Base-by-base conservation (phyloP, 2,329 filamentous ascomycete genomes). In the Trichoderma breve region DNA sequence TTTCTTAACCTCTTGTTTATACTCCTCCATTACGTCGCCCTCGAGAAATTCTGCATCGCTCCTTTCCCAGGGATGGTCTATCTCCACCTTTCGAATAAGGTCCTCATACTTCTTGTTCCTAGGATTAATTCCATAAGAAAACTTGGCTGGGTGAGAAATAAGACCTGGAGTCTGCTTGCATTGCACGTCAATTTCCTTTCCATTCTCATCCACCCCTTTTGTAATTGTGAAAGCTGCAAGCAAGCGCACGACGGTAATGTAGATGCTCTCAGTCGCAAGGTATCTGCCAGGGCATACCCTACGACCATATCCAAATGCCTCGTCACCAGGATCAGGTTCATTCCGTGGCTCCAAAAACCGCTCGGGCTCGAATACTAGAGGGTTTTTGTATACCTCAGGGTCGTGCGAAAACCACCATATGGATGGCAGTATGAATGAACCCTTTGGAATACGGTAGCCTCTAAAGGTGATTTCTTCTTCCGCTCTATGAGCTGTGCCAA, bases 381-480 rank as follows among this genome's bases (percentile, higher is more conserved):
- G 80, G 15, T 80, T 73, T 0, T 87, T 84, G 78, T 93, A 61
- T 53, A 43, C 36, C 24, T 70, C n/a, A 4, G 71, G 66, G 39
- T 72, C 58, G 14, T 72, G 39, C 15, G 24, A 26, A 14, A 58
- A 26, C 71, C 71, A 72, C 71, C 71, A 72, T 14, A 34, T 3
- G 11, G 21, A 57, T 30, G 24, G 21, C 3, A 47, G 26, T 28
- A 65, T 47, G 24, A 21, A 30, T n/a, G 69, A 36, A 1, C 69
- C 61, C 12, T 66, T 71, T 57, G 69, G 69, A n/a, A 71, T 71
- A 15, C 61, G 69, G 39, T 57, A 71, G 2, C 61, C 69, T 28
- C 51, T 24, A 4, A 51, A 55, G 21, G 32, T 3, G 11, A 66
- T 39, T 11, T 64, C 69, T 36, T 66, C 61, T 11, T 43, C 62